Base-by-base conservation (phyloP, 495 filamentous ascomycete species). In the Penicillium mononematosum region DNA sequence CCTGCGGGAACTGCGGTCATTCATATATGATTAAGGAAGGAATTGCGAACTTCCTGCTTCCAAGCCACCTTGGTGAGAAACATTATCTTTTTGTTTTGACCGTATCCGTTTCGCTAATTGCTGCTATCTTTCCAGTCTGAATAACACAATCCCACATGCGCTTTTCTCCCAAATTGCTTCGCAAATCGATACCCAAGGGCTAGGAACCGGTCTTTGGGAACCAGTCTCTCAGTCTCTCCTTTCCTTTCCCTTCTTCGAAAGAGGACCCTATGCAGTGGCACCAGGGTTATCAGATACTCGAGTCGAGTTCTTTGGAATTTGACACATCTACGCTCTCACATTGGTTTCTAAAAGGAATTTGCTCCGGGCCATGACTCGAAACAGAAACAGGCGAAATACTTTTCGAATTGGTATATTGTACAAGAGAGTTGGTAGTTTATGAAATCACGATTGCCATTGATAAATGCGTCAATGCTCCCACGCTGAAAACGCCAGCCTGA, bases 31-130 rank as follows among this genome's bases (percentile, higher is more conserved):
- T 99, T 42, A 88, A 90, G 67, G 91, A 98, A 73, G 95, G 94
- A 22, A 96, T 98, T 64, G 90, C 91, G 45, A 98, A 98, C 70
- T 98, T 98, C 67, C 76, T 98, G 61, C 75, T 98, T 68, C 94
- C 94, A 17, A 92, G 87, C 65, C 94, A 98, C 77, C 73, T 98
- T 65, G 94, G 91, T 85, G 59, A 50, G 71, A 56, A 6, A 39
- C 41, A n/a, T 31, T 19, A 24, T 20, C 20, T 20, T 25, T 27
- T 16, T 53, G n/a, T 14, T 43, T 42, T 12, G 12, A 12, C 5
- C 9, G 0, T 20, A 7, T 50, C 17, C 14, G 3, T 34, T 12
- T 38, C 38, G 31, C 52, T 54, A 54, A 54, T 38, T 45, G 31
- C 42, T 54, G 46, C 46, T 39, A 20, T 52, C 17, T 31, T 1